A percentile compares a stretch with the other conserved stretches of the same genome.
These are phyloP conservation scores for Moesziomyces parantarcticus DNA, from an alignment of 1,284 basidiomycete species.

Conservation along the genomic window DNA sequence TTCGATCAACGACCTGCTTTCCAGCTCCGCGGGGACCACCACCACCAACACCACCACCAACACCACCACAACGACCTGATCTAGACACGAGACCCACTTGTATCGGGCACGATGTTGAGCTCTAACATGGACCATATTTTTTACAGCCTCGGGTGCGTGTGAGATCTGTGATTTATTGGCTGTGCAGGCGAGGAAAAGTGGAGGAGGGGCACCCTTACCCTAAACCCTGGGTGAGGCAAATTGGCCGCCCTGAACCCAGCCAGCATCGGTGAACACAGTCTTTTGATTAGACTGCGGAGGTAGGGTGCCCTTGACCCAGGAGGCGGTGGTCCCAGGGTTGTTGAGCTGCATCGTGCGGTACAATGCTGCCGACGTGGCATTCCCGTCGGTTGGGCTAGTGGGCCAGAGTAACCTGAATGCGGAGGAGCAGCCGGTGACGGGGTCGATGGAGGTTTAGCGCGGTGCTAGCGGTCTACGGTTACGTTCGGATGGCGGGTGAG, in stretches of 20 bases:
- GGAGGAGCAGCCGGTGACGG: not conserved
- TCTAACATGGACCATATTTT: not conserved
- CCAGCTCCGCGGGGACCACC: constrained; percentile 13
- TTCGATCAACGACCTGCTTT: constrained; percentile 38
- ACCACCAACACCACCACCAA: constrained; percentile 2
- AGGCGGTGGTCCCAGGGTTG: no score
- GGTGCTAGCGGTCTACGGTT: not conserved
- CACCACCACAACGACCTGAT: constrained; percentile 12
- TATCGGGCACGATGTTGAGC: not conserved
- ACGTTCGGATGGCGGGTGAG: not conserved
- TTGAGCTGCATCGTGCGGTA: no score
- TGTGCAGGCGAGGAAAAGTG: no score
- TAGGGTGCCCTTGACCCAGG: no score
- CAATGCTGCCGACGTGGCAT: no score
- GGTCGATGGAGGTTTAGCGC: not conserved
- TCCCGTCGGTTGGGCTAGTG: no score
- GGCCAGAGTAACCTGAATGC: not conserved
- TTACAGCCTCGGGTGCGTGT: not conserved
- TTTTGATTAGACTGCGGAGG: no score
- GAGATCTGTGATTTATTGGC: not conserved
- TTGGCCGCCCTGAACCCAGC: not conserved
- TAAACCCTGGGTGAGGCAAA: not conserved
- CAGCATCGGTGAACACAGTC: no score
- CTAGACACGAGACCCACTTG: no score
- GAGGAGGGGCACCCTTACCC: no score